Conservation (phyloP, 805 yeast genomes). For the Barnettozyma botsteinii region DNA sequence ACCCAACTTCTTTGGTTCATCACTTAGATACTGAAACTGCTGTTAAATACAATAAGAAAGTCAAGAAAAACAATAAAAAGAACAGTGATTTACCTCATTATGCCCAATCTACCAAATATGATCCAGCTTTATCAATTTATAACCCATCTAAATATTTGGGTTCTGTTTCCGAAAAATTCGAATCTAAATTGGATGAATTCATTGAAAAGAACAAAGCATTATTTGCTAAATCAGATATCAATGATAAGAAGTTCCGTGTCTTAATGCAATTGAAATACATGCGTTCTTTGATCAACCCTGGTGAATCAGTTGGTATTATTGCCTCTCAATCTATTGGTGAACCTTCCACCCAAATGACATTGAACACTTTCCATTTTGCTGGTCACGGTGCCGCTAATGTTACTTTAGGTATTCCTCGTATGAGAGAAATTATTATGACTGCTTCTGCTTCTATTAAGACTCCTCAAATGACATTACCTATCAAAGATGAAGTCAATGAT, state of each 20-base stretch:
- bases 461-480: constrained; percentile 97
- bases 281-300: constrained; percentile 92
- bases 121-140: constrained; percentile 80
- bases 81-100: constrained; percentile 58
- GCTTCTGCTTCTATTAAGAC: constrained; percentile 94
- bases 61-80: constrained; percentile 64
- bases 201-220: constrained; percentile 48
- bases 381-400: constrained; percentile 99
- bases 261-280: constrained; percentile 97
- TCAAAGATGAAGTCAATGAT: constrained; percentile 72
- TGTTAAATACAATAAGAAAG: constrained; percentile 72
- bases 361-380: constrained; percentile 95
- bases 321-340: constrained; percentile 99
- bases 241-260: constrained; percentile 82
- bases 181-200: constrained; percentile 68
- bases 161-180: constrained; percentile 86
- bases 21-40: constrained; percentile 85
- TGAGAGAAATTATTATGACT: constrained; percentile 99
- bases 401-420: constrained; percentile 98
- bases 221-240: constrained; percentile 50
- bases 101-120: constrained; percentile 60
- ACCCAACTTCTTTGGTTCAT: constrained; percentile 66
- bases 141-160: constrained; percentile 91
- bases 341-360: constrained; percentile 99
- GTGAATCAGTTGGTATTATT: constrained; percentile 97